phyloP scores from a whole-genome alignment of 2,329 filamentous ascomycete species.

The Beauveria varroae region DNA sequence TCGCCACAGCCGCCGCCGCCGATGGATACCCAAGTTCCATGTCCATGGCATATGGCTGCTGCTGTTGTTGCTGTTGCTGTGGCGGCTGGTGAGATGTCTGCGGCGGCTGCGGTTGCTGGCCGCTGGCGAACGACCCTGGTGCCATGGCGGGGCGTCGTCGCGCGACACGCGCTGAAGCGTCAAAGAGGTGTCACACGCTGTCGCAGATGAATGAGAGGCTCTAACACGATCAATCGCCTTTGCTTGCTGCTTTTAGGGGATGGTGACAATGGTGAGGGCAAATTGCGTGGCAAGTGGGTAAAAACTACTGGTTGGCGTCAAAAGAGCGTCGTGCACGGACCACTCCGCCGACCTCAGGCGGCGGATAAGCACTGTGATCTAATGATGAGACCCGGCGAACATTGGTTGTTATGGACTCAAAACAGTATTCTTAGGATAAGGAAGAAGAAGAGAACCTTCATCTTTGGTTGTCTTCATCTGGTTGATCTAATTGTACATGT shows the following conservation, averaged over 20 bases:
- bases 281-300: neutral
- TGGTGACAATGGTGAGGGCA: neutral
- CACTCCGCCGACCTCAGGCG: neutral
- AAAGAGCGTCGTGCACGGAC: conserved; percentile 11
- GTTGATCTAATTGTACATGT: no score
- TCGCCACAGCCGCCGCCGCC: neutral
- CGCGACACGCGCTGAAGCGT: neutral
- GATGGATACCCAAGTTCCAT: neutral
- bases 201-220: neutral
- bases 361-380: neutral
- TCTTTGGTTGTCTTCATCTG: no score
- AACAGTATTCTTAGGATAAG: no score
- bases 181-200: neutral
- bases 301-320: neutral
- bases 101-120: conserved; percentile 15
- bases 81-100: conserved; percentile 15
- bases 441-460: no score
- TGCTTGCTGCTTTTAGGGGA: conserved; percentile 11
- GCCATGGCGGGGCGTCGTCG: neutral
- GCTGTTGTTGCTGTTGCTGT: conserved; percentile 16
- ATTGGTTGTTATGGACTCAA: neutral
- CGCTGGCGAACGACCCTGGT: neutral
- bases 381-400: neutral
- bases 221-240: neutral
- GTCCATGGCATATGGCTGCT: conserved; percentile 8